Base-by-base conservation (phyloP, 2,329 filamentous ascomycete genomes). In the Hymenoscyphus albidus region DNA sequence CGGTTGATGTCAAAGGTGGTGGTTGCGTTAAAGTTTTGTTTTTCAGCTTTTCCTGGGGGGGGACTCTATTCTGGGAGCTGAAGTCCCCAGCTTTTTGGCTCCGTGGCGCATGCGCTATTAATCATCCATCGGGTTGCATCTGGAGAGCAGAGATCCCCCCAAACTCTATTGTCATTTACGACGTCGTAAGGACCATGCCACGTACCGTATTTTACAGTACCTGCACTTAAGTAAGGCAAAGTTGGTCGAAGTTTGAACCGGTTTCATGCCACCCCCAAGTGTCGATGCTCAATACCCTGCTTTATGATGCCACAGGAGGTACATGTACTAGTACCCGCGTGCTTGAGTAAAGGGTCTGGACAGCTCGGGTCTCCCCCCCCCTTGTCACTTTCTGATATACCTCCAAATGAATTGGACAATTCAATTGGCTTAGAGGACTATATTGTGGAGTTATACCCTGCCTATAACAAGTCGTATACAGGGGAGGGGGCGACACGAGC, bases 81-180 rank as follows among this genome's bases (percentile, higher is more conserved):
- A 61, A 56, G 18, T 58, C 32, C 63, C 22, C 57, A 62, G 55
- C 63, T 56, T 31, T 27, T 56, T 56, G 58, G 59, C 38, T 18
- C 35, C 27, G 56, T 65, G 61, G 64, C 64, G 64, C 48, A 18
- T 61, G 51, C 44, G 51, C 44, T 60, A 57, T 62, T 44, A 14
- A 62, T 59, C 62, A 44, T 58, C 62, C 56, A 59, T 59, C 40
- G 35, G 58, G 58, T 38, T 57, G 59, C 51, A 31, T 32, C 38
- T 42, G 58, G 58, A 58, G 56, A 38, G 22, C 18, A 22, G 6
- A 58, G 56, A 22, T 58, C 16, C 16, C 16, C 16, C 55, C n/a
- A 39, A 58, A 35, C 16, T 58, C n/a, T 58, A 35, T 18, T 39
- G 35, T 51, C 44, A 51, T 10, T n/a, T 51, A 48, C 44, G 44